These are phyloP conservation scores for Thalassiosira oceanica DNA, from an alignment of 352 stramenopile species.

Conservation along the genomic window DNA sequence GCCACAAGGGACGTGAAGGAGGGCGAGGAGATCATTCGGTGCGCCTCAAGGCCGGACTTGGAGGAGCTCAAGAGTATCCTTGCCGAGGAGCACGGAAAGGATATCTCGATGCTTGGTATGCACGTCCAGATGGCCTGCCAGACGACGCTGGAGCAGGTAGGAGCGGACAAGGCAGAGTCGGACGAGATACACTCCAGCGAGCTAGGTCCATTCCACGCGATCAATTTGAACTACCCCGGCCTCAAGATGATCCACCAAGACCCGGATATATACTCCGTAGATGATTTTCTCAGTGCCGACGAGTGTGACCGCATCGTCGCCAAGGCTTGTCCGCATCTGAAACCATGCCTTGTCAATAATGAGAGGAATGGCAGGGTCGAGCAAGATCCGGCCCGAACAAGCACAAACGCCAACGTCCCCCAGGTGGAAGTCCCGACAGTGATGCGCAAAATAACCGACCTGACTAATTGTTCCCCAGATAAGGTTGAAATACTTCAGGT, in stretches of 20 bases:
- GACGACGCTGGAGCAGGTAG: too few relatives aligned
- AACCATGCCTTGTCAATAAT: conserved; percentile 70
- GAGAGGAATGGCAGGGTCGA: conserved; percentile 61
- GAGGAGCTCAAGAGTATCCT: conserved; percentile 14
- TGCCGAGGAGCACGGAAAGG: conserved; percentile 5
- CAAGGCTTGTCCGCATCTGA: conserved; percentile 56
- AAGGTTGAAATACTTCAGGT: conserved; percentile 82
- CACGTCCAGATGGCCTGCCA: too few relatives aligned
- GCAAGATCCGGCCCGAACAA: conserved; percentile 68
- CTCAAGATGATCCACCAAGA: conserved; percentile 49
- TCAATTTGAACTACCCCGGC: conserved; percentile 78
- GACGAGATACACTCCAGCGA: too few relatives aligned
- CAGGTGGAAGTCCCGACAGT: conserved; percentile 77
- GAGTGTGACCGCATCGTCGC: conserved; percentile 80
- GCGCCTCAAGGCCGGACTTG: conserved; percentile 5
- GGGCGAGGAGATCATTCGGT: conserved; percentile 25
- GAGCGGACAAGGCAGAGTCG: too few relatives aligned
- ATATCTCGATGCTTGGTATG: too few relatives aligned
- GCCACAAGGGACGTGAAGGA: conserved; percentile 27
- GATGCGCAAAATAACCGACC: conserved; percentile 72
- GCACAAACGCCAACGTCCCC: conserved; percentile 77
- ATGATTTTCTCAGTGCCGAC: conserved; percentile 74
- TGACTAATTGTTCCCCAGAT: conserved; percentile 75
- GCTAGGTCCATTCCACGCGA: too few relatives aligned
- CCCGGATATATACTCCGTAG: conserved; percentile 74